A percentile compares a stretch with the other conserved stretches of the same genome.
phyloP scores from a whole-genome alignment of 257 asterid genomes.

The Nicotiana tomentosiformis region DNA sequence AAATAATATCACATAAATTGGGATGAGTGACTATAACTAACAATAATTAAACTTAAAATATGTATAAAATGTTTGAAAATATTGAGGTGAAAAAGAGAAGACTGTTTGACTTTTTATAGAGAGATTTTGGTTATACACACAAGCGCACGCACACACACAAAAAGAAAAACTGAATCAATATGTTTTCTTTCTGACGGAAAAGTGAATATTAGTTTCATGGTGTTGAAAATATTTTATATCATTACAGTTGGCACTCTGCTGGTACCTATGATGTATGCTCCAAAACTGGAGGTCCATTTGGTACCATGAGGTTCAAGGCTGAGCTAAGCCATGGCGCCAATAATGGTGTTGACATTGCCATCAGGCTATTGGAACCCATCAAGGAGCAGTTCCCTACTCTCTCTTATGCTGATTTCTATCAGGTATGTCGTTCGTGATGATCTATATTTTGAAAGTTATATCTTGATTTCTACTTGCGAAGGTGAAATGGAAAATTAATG shows the following conservation, averaged over 20 bases:
- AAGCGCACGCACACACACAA: no score
- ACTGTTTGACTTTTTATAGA: no score
- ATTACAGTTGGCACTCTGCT: conserved; percentile 86
- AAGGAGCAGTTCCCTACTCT: conserved; percentile 66
- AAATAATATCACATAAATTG: no score
- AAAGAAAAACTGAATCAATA: no score
- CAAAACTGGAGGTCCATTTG: conserved; percentile 89
- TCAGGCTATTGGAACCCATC: conserved; percentile 63
- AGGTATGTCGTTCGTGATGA: conserved; percentile 29
- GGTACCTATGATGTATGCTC: conserved; percentile 56
- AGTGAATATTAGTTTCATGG: background rate
- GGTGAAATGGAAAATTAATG: background rate
- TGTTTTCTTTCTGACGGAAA: no score
- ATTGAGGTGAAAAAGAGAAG: no score
- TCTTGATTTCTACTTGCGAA: background rate
- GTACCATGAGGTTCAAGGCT: conserved; percentile 67
- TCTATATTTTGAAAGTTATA: background rate
- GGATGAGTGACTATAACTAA: no score
- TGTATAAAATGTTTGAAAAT: no score
- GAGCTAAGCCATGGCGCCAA: conserved; percentile 71
- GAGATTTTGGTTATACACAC: no score
- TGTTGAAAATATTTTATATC: conserved; percentile 11
- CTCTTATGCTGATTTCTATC: conserved; percentile 65
- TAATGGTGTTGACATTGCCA: conserved; percentile 63
- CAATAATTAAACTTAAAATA: no score